phyloP scores from a whole-genome alignment of 345 rosid genomes.

The Populus simonii region DNA sequence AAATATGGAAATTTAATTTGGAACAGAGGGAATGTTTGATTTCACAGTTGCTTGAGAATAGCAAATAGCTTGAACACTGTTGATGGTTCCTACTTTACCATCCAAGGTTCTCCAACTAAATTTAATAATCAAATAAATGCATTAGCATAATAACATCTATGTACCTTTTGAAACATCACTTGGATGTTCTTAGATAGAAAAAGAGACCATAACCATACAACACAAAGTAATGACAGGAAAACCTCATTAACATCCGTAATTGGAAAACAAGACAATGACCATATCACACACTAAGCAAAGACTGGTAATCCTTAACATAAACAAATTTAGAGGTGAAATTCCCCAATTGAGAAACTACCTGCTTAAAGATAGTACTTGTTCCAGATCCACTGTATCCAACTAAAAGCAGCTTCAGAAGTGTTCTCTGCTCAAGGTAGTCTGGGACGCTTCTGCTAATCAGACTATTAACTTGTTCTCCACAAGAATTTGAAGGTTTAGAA shows the following conservation, averaged over 20 bases:
- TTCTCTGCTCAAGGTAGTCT: conserved; percentile 72
- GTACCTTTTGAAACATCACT: background rate
- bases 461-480: conserved; percentile 55
- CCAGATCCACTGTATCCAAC: conserved; percentile 91
- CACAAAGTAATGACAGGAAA: background rate
- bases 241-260: background rate
- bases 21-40: background rate
- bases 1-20: background rate
- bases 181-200: background rate
- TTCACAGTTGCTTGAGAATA: background rate
- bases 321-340: background rate
- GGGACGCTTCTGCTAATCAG: conserved; percentile 58
- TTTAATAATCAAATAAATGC: background rate
- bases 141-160: background rate
- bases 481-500: conserved; percentile 59
- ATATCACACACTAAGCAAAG: background rate
- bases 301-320: background rate
- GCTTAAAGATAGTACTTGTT: conserved; percentile 94
- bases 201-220: background rate
- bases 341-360: conserved; percentile 44
- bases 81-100: background rate
- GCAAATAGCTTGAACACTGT: background rate
- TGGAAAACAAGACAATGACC: background rate
- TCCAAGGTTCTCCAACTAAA: background rate
- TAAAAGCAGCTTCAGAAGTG: conserved; percentile 73